Evolutionary conservation across 2,329 filamentous ascomycete genomes (phyloP), one percentile per base, ranked within the genome.

Genomic region (Shiraia sp.): DNA sequence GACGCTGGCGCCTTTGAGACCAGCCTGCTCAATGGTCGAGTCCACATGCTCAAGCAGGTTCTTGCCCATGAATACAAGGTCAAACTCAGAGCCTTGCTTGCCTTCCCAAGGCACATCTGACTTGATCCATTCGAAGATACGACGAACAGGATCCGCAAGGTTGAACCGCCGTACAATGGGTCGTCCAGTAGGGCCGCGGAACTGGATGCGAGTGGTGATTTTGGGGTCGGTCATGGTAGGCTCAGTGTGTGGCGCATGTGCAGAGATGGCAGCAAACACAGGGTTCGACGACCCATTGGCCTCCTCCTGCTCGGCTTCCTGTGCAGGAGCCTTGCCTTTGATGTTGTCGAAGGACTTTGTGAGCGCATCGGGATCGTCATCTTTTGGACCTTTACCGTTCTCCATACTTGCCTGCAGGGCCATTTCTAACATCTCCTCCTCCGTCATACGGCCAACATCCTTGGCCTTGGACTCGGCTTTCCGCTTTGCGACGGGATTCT

Each of bases 111-210:
- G 88, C 45, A 87, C 83, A 16, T 57, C 62, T 1, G 91, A 86
- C 74, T 97, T 99, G 52, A 99, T 82, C 90, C 91, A 99, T 73
- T 99, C 93, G 69, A 92, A 99, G 32, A 99, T 84, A 10, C 88
- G 82, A 40, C 83, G 80, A 10, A 99, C 90, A 1, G 80, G 76
- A 43, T 99, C 93, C 10, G 80, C 70, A 3, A 91, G 71, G 8
- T 77, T 75, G 71, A 99, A 99, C n/a, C 89, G 82, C 22, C 90
- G 85, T 45, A 99, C 91, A 8, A 96, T 80, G 13, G 92, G 84
- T 1, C 82, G 86, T 1, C 91, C 84, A 59, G 96, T 88, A 10
- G 58, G 57, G 45, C 88, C 82, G 15, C 60, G 57, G 73, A 99
- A 95, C 66, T 97, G 93, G 54, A 99, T 95, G 36, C 92, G 83